Percentiles rank a stretch among this genome's conserved stretches.
phyloP scores from a whole-genome alignment of 2,329 filamentous ascomycete genomes.

The Hypoxylon sp. region DNA sequence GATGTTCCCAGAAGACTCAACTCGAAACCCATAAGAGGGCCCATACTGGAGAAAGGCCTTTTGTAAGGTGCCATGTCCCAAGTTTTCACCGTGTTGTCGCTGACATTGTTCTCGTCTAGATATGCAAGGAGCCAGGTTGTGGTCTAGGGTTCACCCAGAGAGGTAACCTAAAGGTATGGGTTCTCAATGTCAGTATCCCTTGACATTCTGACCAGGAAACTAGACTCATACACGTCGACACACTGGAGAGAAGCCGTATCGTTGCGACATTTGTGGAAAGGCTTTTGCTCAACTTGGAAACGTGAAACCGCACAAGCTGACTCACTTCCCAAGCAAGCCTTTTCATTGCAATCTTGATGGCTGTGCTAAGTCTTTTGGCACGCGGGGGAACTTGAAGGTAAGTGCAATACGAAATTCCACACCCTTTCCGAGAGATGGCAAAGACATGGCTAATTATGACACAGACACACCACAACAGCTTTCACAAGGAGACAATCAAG shows the following conservation, averaged over 20 bases:
- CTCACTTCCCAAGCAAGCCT: conserved; percentile 49
- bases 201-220: conserved; percentile 18
- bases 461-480: conserved; percentile 85
- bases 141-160: conserved; percentile 89
- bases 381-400: conserved; percentile 91
- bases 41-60: conserved; percentile 92
- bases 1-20: conserved; percentile 92
- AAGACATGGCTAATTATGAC: conserved; percentile 16
- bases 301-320: conserved; percentile 45
- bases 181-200: neutral
- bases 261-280: conserved; percentile 38
- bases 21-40: conserved; percentile 89
- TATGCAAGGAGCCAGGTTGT: conserved; percentile 57
- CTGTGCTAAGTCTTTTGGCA: conserved; percentile 87
- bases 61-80: conserved; percentile 70
- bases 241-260: conserved; percentile 41
- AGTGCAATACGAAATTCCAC: conserved; percentile 42
- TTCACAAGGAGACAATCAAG: conserved; percentile 82
- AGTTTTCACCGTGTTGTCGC: neutral
- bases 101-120: conserved; percentile 28
- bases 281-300: conserved; percentile 43
- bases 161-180: conserved; percentile 85
- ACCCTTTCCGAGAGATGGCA: neutral
- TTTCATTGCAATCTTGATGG: conserved; percentile 74
- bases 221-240: conserved; percentile 39